These are phyloP conservation scores for Talaromyces liani DNA, from an alignment of 495 filamentous ascomycete genomes.

Conservation along the genomic window DNA sequence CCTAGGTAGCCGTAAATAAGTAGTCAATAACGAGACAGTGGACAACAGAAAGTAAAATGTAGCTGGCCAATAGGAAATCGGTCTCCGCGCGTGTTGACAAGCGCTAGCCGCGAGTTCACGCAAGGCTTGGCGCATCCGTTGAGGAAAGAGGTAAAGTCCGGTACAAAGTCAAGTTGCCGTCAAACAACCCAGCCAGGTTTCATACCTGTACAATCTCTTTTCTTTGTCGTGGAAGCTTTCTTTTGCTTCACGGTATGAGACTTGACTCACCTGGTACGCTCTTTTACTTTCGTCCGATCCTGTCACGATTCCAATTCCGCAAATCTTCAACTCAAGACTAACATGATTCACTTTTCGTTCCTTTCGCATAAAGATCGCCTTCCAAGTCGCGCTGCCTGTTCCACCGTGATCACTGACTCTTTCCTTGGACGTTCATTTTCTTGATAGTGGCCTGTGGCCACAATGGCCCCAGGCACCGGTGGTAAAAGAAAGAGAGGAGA, in stretches of 20 bases:
- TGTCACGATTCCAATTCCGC: background rate
- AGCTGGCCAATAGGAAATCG: background rate
- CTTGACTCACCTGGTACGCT: background rate
- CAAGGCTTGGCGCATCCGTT: background rate
- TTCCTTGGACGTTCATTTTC: background rate
- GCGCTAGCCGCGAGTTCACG: constrained; percentile 4
- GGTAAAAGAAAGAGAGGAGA: constrained; percentile 55
- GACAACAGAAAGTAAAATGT: background rate
- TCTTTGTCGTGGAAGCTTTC: constrained; percentile 1
- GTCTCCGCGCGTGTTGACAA: background rate
- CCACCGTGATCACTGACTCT: background rate
- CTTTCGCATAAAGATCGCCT: background rate
- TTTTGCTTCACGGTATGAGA: background rate
- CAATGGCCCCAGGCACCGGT: constrained; percentile 46
- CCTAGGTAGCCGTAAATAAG: background rate
- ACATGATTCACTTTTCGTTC: background rate
- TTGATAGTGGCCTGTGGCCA: constrained; percentile 10
- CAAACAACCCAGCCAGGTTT: background rate
- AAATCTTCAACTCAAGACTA: background rate
- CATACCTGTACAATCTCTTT: background rate
- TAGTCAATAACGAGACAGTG: background rate
- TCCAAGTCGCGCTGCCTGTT: background rate
- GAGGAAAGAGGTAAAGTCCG: background rate
- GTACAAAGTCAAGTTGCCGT: background rate
- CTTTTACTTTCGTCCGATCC: background rate